Base-by-base conservation (phyloP, 2,329 filamentous ascomycete species). In the Fusarium sp. region DNA sequence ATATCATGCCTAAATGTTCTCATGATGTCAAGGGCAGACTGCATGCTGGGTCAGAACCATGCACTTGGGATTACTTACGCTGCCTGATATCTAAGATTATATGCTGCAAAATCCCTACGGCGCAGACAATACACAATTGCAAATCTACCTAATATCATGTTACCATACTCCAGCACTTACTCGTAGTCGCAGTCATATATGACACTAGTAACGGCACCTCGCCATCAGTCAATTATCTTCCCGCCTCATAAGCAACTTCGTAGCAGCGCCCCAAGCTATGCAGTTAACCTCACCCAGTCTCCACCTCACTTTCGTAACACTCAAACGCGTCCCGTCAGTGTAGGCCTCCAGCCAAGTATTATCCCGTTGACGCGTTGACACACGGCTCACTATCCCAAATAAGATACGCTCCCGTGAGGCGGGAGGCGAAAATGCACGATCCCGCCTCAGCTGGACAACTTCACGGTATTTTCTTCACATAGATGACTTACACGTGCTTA, bases 351-450 rank as follows among this genome's bases (percentile, higher is more conserved):
- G 10, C 13, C 23, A 9, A 15, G 9, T 15, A 8, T 20, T 11
- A 22, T 25, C 15, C n/a, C 14, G 4, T 43, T 14, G 14, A 43
- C 41, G 35, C 33, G 35, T 33, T 32, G 11, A 27, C 25, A 15
- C 40, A 33, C 40, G 40, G 25, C 27, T 22, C 13, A 46, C 11
- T 17, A 7, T 41, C 33, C 56, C 22, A 27, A 25, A 35, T 7
- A 7, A 55, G 35, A 35, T 22, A 20, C 17, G 7, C 56, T 37
- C 17, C 47, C 35, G 56, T 50, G 3, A 35, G 19, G 17, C 20
- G 4, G 23, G 35, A 37, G 58, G 56, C 41, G 22, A 40, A 50
- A 37, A 35, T 22, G 53, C 23, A 17, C 7, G 8, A 40, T 55
- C 19, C 33, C 41, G 23, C n/a, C n/a, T 20, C 23, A 15, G 6